Evolutionary conservation across 2,329 filamentous ascomycete genomes (phyloP), one percentile per base, ranked within the genome.

Genomic region (Chaetomium strumarium): DNA sequence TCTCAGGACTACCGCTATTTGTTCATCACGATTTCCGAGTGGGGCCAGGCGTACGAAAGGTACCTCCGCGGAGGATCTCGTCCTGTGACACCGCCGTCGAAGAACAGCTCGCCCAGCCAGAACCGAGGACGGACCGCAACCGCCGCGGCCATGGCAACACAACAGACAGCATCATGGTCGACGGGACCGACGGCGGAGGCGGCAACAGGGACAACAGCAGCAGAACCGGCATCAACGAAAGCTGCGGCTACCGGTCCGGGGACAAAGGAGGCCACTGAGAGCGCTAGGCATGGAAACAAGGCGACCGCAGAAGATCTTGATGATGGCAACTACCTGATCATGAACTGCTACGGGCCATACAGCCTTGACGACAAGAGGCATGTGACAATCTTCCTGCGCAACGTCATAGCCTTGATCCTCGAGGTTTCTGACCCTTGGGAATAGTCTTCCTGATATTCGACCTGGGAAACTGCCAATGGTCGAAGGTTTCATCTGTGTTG

Each of bases 1-100:
- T 46, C 44, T 33, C 44, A 46, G 31, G 44, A 46, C 30, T 46
- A 46, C 34, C 31, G 17, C 10, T 37, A 16, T 29, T 30, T 46
- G 44, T 46, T 29, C 31, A 37, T 46, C 44, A 46, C 44, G 13
- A 17, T 46, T 11, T 33, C 12, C 12, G 16, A 46, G 16, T 46
- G 44, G 44, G 44, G 44, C 2, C 10, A 29, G 2, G 44, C 20
- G 4, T 46, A 38, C 16, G 44, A 38, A 16, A n/a, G 4, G 14
- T 38, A 46, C 44, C 44, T 38, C 19, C 19, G 11, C 10, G 33
- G 44, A 10, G 33, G 33, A n/a, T 5, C 6, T 13, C 33, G 44
- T n/a, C 44, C 44, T 5, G 17, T 17, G 13, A 46, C 44, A 29
- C 44, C 44, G 17, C 44, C 44, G 9, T 37, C 31, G 10, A 37